A percentile compares a stretch with the other conserved stretches of the same genome.
These are phyloP conservation scores for Chalaropsis ovoidea DNA, from an alignment of 2,329 filamentous ascomycete genomes.

Conservation along the genomic window DNA sequence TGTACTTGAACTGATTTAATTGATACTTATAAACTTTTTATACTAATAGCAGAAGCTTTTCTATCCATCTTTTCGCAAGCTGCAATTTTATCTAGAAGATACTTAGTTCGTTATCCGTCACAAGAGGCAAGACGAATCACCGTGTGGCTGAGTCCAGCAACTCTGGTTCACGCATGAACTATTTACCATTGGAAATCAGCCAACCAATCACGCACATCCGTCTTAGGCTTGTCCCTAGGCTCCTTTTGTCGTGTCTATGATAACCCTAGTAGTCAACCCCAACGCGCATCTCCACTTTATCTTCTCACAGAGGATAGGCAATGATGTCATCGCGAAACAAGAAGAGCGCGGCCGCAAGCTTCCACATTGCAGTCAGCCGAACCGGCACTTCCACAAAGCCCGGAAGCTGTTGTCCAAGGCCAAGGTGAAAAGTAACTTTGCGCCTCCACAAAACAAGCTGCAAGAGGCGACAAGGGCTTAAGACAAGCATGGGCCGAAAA, in stretches of 20 bases:
- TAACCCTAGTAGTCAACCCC: not conserved
- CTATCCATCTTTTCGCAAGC: too few relatives aligned
- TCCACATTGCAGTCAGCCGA: not conserved
- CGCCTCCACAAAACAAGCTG: too few relatives aligned
- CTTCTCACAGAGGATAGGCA: too few relatives aligned
- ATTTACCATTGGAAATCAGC: not conserved
- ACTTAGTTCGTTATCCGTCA: not conserved
- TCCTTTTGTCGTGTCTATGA: not conserved
- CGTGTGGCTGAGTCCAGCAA: not conserved
- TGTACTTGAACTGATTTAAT: too few relatives aligned
- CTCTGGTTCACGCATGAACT: not conserved
- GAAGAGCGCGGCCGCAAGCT: not conserved
- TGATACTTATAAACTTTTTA: too few relatives aligned
- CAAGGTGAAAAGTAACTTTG: not conserved
- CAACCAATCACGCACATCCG: not conserved
- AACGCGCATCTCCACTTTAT: not conserved
- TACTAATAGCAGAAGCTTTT: too few relatives aligned
- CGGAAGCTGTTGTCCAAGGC: not conserved
- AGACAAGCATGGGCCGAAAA: not conserved
- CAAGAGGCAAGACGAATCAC: constrained; percentile 3
- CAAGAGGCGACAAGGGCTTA: not conserved
- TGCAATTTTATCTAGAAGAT: too few relatives aligned
- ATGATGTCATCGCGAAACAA: not conserved
- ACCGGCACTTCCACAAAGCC: not conserved
- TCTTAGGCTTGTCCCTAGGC: too few relatives aligned